Evolutionary conservation across 257 asterid species (phyloP).

Genomic region (Ligustrum vulgare): DNA sequence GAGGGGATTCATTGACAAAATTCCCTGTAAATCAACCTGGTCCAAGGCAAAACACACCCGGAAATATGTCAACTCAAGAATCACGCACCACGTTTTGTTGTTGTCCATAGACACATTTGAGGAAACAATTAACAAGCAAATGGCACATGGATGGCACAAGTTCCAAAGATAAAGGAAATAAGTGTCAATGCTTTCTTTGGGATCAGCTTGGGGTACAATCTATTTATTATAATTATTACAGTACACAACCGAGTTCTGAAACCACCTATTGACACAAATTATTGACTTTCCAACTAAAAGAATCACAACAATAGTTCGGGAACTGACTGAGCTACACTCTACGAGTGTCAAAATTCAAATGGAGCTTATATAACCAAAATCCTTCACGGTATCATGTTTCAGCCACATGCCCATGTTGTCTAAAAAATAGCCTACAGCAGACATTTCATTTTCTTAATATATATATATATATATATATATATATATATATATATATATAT

Average conservation of each 20-base stretch:
- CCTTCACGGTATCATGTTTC: background rate
- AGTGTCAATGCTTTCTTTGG: background rate
- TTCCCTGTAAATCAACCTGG: conserved; percentile 77
- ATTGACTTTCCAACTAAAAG: background rate
- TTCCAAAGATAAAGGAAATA: background rate
- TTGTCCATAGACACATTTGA: background rate
- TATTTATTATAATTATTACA: too few relatives aligned
- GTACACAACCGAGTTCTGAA: background rate
- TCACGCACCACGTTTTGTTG: background rate
- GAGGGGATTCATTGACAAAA: conserved; percentile 66
- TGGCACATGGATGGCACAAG: background rate
- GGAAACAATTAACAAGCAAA: background rate
- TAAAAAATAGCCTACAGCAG: background rate
- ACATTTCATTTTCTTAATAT: background rate
- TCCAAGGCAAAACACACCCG: background rate
- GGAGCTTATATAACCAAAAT: background rate
- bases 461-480: too few relatives aligned
- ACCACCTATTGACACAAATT: background rate
- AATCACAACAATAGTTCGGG: background rate
- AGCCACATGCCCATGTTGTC: background rate
- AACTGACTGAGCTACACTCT: background rate
- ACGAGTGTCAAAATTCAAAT: background rate
- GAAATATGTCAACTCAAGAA: background rate
- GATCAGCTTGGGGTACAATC: too few relatives aligned
- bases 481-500: background rate